Base-by-base conservation (phyloP, 768 basidiomycete genomes). In the Austroboletus festivus region DNA sequence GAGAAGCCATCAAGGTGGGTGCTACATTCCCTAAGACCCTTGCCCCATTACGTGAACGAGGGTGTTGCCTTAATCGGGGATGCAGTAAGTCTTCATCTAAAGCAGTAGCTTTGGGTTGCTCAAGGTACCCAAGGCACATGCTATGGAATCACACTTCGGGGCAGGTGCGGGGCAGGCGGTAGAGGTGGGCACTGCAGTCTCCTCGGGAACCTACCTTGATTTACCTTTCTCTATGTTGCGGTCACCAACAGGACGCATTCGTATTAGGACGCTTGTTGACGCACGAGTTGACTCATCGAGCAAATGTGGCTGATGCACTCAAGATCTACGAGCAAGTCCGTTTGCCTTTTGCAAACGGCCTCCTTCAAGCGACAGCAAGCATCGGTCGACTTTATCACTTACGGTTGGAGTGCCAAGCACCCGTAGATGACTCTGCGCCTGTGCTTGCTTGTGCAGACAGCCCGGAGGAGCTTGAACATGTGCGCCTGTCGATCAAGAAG, bases 141-240 rank as follows among this genome's bases (percentile, higher is more conserved):
- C 71, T 0, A 75, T 76, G 69, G 62, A 70, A 3, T 75, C 76
- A 0, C 69, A 76, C 52, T 67, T 73, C 56, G 77, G 73, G 1
- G 70, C 74, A 0, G 77, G 78, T 3, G 79, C 75, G 3, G 74
- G 76, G 3, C 76, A 76, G 45, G 76, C 77, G 1, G 70, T 78
- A n/a, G 79, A 79, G 60, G 75, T 75, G 38, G 11, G 59, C 39
- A 10, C 20, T 15, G 16, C 28, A 3, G 13, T 12, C 23, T 5
- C 3, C 1, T 4, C 15, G 8, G 2, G 6, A 5, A n/a, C 5
- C 28, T 11, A 24, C 39, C 3, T 22, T 2, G 5, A 47, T n/a
- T 23, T 26, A 48, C 15, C n/a, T 1, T 15, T 19, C 24, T 4
- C 11, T 23, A 23, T 28, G 26, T n/a, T n/a, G n/a, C n/a, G n/a